phyloP scores from a whole-genome alignment of 1,284 basidiomycete species.

The Sphagnurus paluster region DNA sequence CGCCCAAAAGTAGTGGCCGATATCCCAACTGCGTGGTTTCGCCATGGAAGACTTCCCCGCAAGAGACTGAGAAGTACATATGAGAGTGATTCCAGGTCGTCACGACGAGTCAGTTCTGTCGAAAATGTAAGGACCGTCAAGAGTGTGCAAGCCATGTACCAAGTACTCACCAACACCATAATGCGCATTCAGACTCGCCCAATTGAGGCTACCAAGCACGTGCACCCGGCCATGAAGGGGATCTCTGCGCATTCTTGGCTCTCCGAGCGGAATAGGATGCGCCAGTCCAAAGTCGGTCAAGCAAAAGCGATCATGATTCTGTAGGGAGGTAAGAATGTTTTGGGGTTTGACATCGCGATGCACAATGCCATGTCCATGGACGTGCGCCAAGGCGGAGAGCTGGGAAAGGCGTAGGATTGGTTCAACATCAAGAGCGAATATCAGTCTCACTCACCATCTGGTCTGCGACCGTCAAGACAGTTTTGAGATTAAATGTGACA shows the following conservation, averaged over 20 bases:
- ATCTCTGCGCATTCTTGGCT: constrained; percentile 18
- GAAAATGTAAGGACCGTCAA: constrained; percentile 2
- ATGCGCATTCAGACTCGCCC: constrained; percentile 26
- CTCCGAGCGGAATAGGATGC: constrained; percentile 14
- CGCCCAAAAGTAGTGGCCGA: constrained; percentile 6
- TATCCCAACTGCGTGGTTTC: no score
- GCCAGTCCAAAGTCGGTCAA: constrained; percentile 27
- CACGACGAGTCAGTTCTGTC: constrained; percentile 25
- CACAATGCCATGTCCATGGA: constrained; percentile 23
- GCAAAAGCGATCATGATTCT: constrained; percentile 19
- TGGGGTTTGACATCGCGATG: constrained; percentile 28
- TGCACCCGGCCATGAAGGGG: constrained; percentile 15
- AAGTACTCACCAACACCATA: constrained; percentile 21
- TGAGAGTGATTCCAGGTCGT: constrained; percentile 30
- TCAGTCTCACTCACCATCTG: constrained; percentile 24
- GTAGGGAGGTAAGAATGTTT: constrained; percentile 21
- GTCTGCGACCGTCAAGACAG: constrained; percentile 19
- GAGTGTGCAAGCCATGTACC: background rate
- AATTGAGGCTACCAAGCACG: constrained; percentile 22
- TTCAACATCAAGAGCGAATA: constrained; percentile 2
- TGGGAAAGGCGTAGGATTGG: constrained; percentile 13
- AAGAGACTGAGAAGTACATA: constrained; percentile 25
- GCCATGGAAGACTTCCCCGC: constrained; percentile 26
- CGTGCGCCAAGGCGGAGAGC: constrained; percentile 26
- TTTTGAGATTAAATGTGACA: constrained; percentile 16